phyloP scores from a whole-genome alignment of 2,329 filamentous ascomycete species.

The Penicillium sclerotigenum region DNA sequence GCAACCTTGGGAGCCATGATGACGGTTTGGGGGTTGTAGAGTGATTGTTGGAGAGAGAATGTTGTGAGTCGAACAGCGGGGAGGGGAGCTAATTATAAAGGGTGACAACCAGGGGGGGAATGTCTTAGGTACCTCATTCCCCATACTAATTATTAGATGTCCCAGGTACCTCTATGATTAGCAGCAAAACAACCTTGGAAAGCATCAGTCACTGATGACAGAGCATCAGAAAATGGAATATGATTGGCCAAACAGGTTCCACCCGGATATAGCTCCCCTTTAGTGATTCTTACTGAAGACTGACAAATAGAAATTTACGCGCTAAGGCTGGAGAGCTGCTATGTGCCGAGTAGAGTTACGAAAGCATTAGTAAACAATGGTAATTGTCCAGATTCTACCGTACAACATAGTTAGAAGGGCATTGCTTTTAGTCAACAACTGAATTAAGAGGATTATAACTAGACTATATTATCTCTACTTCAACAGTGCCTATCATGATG shows the following conservation, averaged over 20 bases:
- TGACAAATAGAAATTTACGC: constrained; percentile 31
- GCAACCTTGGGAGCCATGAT: constrained; percentile 87
- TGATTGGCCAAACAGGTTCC: constrained; percentile 16
- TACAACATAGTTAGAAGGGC: too few species aligned
- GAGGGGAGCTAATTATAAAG: constrained; percentile 12
- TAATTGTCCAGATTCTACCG: not conserved
- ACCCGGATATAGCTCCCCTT: constrained; percentile 17
- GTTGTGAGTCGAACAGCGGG: not conserved
- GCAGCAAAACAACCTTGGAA: constrained; percentile 11
- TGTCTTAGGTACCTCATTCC: not conserved
- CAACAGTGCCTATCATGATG: constrained; percentile 1
- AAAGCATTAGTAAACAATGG: not conserved
- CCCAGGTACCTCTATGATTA: constrained; percentile 12
- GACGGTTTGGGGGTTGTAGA: constrained; percentile 25
- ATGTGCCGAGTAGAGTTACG: not conserved
- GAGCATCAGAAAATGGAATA: not conserved
- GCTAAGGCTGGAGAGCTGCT: not conserved
- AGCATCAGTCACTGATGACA: constrained; percentile 32
- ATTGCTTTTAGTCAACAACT: not conserved
- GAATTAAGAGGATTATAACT: not conserved
- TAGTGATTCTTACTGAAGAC: constrained; percentile 34
- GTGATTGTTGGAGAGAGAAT: not conserved
- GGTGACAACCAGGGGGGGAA: not conserved
- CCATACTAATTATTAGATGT: constrained; percentile 2
- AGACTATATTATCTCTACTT: not conserved